Base-by-base conservation (phyloP, 768 basidiomycete genomes). In the Arthromyces matolae region DNA sequence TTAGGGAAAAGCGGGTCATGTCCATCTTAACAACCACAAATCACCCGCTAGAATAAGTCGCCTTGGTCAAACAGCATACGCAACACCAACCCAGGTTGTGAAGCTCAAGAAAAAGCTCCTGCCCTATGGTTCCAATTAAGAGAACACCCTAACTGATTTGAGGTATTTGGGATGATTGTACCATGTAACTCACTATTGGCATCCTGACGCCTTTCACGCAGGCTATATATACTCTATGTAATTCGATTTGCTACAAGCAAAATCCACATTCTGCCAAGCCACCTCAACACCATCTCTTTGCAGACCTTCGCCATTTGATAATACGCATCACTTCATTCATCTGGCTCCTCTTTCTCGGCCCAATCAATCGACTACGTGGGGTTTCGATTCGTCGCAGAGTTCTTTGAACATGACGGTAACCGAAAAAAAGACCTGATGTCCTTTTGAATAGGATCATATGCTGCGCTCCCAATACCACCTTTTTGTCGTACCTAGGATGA, bases 351-450 rank as follows among this genome's bases (percentile, higher is more conserved):
- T n/a, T n/a, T n/a, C n/a, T 31, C 29, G 37, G 22, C 34, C n/a
- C 22, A 16, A n/a, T 13, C n/a, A 9, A 3, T 7, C n/a, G 13
- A n/a, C n/a, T n/a, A n/a, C n/a, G n/a, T n/a, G n/a, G n/a, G n/a
- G n/a, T n/a, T n/a, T n/a, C n/a, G n/a, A n/a, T n/a, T n/a, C n/a
- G n/a, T n/a, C n/a, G n/a, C n/a, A n/a, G n/a, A n/a, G n/a, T n/a
- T n/a, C n/a, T n/a, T n/a, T n/a, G n/a, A n/a, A n/a, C n/a, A n/a
- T 5, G 22, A 14, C 18, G 27, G 35, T 40, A n/a, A 23, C 24
- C 34, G 47, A 16, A 92, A 88, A 71, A 90, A 92, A 3, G 76
- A 72, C 18, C 86, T 76, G 37, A 93, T 85, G 59, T 85, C 81
- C 52, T 77, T 73, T 61, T 94, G 90, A 49, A 79, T 79, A 24